Percentiles rank a stretch among this genome's conserved stretches.
Conservation (phyloP, 805 yeast genomes). For the Hemisphaericaspora nanyangensis region DNA sequence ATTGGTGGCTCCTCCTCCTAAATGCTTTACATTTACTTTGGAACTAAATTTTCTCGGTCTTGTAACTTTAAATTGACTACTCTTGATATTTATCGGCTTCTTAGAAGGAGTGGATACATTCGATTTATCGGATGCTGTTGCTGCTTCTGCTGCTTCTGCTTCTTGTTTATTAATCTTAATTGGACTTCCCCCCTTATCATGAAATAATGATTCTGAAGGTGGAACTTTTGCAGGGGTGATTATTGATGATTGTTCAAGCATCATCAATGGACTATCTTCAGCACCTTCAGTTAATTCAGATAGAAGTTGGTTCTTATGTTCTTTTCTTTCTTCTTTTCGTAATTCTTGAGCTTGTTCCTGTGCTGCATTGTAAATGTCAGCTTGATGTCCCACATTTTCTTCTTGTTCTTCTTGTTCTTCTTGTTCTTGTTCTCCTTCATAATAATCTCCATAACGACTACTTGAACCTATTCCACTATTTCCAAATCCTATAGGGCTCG, state of each 20-base stretch:
- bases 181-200: constrained; percentile 27
- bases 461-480: background rate
- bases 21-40: constrained; percentile 26
- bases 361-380: constrained; percentile 2
- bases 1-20: constrained; percentile 12
- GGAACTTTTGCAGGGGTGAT: constrained; percentile 13
- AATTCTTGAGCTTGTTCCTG: constrained; percentile 26
- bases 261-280: constrained; percentile 24
- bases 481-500: constrained; percentile 2
- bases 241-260: constrained; percentile 28
- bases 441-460: background rate
- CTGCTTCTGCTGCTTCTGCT: no score
- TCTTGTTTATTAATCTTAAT: constrained; percentile 13
- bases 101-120: constrained; percentile 14
- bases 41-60: constrained; percentile 28
- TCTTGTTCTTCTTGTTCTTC: constrained; percentile 13
- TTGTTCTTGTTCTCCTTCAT: constrained; percentile 9
- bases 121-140: no score
- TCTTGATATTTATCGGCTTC: constrained; percentile 22
- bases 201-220: constrained; percentile 27
- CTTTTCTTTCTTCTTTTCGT: constrained; percentile 31
- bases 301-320: constrained; percentile 30
- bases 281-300: constrained; percentile 42
- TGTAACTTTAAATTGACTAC: constrained; percentile 29
- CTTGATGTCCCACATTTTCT: background rate